Conservation (phyloP, 176 grass and related monocot species). For the Elymus sibiricus region DNA sequence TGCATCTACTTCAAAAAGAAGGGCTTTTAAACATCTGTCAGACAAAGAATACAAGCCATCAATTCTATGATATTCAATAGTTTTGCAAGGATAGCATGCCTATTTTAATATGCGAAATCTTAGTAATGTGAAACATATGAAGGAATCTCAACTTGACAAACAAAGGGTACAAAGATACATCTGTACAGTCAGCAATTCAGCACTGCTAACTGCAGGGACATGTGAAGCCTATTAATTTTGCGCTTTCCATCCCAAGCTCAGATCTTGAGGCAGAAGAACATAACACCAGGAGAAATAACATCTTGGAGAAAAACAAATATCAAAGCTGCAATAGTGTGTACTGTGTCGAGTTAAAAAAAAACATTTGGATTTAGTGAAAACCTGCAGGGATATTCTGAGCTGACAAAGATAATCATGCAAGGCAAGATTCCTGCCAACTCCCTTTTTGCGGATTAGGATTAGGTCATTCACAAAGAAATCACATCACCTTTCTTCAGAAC, state of each 20-base stretch:
- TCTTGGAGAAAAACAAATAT: background rate
- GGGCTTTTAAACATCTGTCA: conserved; percentile 26
- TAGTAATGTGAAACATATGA: conserved; percentile 19
- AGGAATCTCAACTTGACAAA: conserved; percentile 15
- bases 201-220: background rate
- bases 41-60: background rate
- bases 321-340: background rate
- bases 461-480: background rate
- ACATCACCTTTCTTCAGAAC: background rate
- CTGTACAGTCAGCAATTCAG: background rate
- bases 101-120: background rate
- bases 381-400: background rate
- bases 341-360: background rate
- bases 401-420: background rate
- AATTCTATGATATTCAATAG: background rate
- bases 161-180: background rate
- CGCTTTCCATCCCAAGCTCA: background rate
- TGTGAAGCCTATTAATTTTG: background rate
- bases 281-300: background rate
- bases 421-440: background rate
- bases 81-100: background rate
- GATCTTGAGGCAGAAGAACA: background rate
- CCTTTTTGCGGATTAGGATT: background rate
- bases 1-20: conserved; percentile 25
- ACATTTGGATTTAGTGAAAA: background rate